Evolutionary conservation across 371 early-diverging fungal species (phyloP).

Genomic region (Zychaea mexicana): DNA sequence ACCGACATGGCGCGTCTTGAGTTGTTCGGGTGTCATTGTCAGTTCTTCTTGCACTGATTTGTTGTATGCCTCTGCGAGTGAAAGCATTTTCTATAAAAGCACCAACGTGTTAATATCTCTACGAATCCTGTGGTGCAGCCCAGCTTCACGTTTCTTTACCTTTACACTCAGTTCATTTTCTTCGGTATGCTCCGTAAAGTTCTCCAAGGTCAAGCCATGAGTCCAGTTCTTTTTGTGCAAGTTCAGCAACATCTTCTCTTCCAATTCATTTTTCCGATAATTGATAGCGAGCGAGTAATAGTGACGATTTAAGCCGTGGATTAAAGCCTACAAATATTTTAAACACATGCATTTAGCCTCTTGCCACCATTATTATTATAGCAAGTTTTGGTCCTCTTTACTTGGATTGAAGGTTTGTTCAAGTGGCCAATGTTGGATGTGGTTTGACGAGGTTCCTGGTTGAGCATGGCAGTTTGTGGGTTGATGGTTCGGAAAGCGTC

Average conservation of each 20-base stretch:
- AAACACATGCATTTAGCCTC: no score
- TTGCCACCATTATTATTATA: not conserved
- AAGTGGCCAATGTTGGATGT: constrained; percentile 99
- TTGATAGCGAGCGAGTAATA: constrained; percentile 99
- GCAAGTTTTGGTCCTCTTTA: not conserved
- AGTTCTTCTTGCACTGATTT: constrained; percentile 96
- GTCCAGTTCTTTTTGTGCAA: constrained; percentile 99
- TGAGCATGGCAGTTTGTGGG: constrained; percentile 86
- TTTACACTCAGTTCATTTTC: constrained; percentile 85
- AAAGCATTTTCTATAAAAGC: constrained; percentile 75
- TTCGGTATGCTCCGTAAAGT: constrained; percentile 81
- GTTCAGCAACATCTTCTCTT: constrained; percentile 99
- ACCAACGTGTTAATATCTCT: no score
- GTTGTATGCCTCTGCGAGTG: constrained; percentile 90
- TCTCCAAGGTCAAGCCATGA: constrained; percentile 88
- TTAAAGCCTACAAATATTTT: constrained; percentile 80
- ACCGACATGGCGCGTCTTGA: constrained; percentile 96
- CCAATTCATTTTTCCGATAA: constrained; percentile 98
- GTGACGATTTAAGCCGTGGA: constrained; percentile 99
- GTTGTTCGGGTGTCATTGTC: constrained; percentile 92
- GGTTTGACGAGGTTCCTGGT: constrained; percentile 98
- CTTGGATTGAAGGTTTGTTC: constrained; percentile 97
- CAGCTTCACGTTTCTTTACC: constrained; percentile 34
- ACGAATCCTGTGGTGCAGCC: not conserved
- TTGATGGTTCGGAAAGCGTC: constrained; percentile 99